Evolutionary conservation across 129 eudicot genomes (phyloP).

Genomic region (Tanacetum coccineum): DNA sequence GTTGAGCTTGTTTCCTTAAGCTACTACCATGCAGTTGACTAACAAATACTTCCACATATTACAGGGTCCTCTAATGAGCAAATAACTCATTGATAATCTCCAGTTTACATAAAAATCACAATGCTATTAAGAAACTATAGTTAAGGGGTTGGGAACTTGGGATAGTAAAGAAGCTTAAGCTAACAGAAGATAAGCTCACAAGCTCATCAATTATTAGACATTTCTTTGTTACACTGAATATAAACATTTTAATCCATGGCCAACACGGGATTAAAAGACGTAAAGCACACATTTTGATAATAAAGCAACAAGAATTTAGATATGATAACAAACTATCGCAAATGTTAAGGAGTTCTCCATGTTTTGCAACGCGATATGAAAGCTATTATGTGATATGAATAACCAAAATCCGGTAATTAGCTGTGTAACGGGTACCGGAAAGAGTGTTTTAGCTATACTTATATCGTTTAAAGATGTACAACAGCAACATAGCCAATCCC

Average conservation of each 20-base stretch:
- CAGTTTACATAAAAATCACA: neutral
- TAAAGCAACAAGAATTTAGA: too few relatives aligned
- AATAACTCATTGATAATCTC: neutral
- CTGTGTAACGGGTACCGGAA: too few relatives aligned
- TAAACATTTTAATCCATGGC: neutral
- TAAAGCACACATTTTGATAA: slow-evolving; percentile 1
- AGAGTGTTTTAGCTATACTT: too few relatives aligned
- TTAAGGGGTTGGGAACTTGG: neutral
- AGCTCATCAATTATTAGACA: neutral
- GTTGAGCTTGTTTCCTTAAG: neutral
- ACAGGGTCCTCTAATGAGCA: neutral
- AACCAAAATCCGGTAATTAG: too few relatives aligned
- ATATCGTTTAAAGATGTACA: too few relatives aligned
- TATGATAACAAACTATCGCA: too few relatives aligned
- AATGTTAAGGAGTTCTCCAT: too few relatives aligned
- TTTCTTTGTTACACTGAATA: neutral
- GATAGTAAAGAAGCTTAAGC: neutral
- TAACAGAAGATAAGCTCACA: neutral
- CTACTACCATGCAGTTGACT: neutral
- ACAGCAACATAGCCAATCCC: too few relatives aligned
- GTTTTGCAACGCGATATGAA: too few relatives aligned
- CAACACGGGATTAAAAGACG: neutral
- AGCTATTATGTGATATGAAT: too few relatives aligned
- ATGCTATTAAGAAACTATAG: neutral
- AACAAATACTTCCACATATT: neutral